phyloP scores from a whole-genome alignment of 192 early-diverging fungal species.

The Coemansia sp. region DNA sequence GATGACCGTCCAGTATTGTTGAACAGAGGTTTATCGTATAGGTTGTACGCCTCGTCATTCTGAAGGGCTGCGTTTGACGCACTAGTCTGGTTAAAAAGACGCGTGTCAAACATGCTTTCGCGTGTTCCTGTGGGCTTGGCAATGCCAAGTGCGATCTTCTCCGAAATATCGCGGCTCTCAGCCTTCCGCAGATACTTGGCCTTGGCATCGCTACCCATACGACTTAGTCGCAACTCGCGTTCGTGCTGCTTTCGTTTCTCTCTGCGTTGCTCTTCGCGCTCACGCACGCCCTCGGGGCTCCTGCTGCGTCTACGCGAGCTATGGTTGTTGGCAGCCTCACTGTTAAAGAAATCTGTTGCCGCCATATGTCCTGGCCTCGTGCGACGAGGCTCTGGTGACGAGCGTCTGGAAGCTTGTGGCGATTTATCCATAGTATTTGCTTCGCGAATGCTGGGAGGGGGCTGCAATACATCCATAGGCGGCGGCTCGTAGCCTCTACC shows the following conservation, averaged over 20 bases:
- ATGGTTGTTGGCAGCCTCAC: conserved; percentile 18
- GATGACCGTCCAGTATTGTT: conserved; percentile 58
- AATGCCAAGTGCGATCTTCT: conserved; percentile 96
- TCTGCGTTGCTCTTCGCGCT: conserved; percentile 85
- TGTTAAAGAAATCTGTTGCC: conserved; percentile 35
- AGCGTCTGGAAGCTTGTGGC: background rate
- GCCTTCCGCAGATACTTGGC: conserved; percentile 63
- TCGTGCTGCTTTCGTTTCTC: conserved; percentile 84
- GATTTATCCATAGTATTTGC: conserved; percentile 10
- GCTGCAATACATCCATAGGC: conserved; percentile 8
- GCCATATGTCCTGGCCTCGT: conserved; percentile 6
- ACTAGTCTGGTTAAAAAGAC: conserved; percentile 89
- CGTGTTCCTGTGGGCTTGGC: conserved; percentile 86
- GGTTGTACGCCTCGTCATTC: conserved; percentile 86
- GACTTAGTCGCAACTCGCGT: conserved; percentile 78
- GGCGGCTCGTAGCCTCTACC: conserved; percentile 18
- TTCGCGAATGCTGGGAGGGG: conserved; percentile 4
- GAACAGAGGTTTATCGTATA: conserved; percentile 98
- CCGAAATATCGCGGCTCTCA: conserved; percentile 92
- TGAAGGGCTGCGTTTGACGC: conserved; percentile 86
- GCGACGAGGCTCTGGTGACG: background rate
- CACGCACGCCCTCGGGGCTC: conserved; percentile 41
- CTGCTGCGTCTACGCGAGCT: conserved; percentile 18
- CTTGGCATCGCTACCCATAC: conserved; percentile 86
- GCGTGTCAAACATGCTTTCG: conserved; percentile 92